Base-by-base conservation (phyloP, 345 rosid genomes). In the Moringa oleifera region DNA sequence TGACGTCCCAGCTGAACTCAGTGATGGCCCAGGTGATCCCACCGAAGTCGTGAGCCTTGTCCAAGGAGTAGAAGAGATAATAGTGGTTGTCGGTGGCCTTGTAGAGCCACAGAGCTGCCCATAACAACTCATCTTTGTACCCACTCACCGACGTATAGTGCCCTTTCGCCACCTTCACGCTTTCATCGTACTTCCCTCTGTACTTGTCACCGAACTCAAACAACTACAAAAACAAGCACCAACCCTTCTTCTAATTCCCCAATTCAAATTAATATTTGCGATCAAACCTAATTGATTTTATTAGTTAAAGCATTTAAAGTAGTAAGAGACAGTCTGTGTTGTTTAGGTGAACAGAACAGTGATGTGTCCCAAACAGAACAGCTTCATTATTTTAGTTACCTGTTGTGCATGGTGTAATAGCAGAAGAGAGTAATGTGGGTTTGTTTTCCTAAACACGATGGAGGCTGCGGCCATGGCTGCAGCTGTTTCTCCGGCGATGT, bases 391-490 rank as follows among this genome's bases (percentile, higher is more conserved):
- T 51, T 22, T 20, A 59, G 67, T 63, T 63, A 87, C 97, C 75
- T 76, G 72, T 63, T 69, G 51, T 36, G 97, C 95, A 69, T 87
- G 88, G 69, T 71, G 93, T 68, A 89, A 68, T 2, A 89, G 81
- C 22, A 77, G 89, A 75, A 78, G 83, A 58, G 97, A 81, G 73
- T 92, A 92, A 55, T 70, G 75, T 53, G 88, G 88, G 75, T 85
- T 85, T 57, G 84, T 77, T 77, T 68, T 77, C 62, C 64, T 74
- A 56, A 92, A 89, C 69, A 87, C 96, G 11, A 93, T 80, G 0
- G 98, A 86, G 0, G 97, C 90, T 0, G 94, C 87, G 15, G 97
- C 96, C 89, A 93, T 71, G 0, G 97, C 94, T 18, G 97, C 97
- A 0, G 97, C 97, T 0, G 94, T 90, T 71, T 93, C 97, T 0